Evolutionary conservation across 352 stramenopile genomes (phyloP).

Genomic region (Halophytophthora batemanensis): DNA sequence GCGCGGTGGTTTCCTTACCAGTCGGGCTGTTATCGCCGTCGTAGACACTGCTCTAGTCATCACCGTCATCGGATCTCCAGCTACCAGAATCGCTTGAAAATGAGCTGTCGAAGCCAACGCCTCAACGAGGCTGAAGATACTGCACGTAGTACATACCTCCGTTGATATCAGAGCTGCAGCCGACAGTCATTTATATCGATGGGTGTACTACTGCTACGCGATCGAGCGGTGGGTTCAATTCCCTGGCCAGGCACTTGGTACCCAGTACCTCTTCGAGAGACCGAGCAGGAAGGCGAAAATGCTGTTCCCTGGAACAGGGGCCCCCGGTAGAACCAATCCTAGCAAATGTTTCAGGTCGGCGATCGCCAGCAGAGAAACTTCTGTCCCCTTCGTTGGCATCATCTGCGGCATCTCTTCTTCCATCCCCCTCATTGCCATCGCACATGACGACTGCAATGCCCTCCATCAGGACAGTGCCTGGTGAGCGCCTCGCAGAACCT

Average conservation of each 20-base stretch:
- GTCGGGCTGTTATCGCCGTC: too few relatives aligned
- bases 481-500: slow-evolving; percentile 29
- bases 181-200: too few relatives aligned
- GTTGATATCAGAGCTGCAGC: too few relatives aligned
- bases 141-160: too few relatives aligned
- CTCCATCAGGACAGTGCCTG: slow-evolving; percentile 26
- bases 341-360: slow-evolving; percentile 24
- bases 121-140: too few relatives aligned
- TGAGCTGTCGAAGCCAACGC: too few relatives aligned
- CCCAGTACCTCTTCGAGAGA: slow-evolving; percentile 14
- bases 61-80: too few relatives aligned
- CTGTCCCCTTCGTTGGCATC: slow-evolving; percentile 29
- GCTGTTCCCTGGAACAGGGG: slow-evolving; percentile 33
- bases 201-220: too few relatives aligned
- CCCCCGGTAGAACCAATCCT: slow-evolving; percentile 24
- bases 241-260: slow-evolving; percentile 12
- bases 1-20: too few relatives aligned
- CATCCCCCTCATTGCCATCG: slow-evolving; percentile 25
- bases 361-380: slow-evolving; percentile 27
- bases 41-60: too few relatives aligned
- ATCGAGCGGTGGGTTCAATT: too few relatives aligned
- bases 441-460: slow-evolving; percentile 21
- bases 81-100: too few relatives aligned
- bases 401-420: slow-evolving; percentile 19
- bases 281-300: slow-evolving; percentile 36